phyloP scores from a whole-genome alignment of 371 early-diverging fungal species.

The Sporodiniella umbellata region DNA sequence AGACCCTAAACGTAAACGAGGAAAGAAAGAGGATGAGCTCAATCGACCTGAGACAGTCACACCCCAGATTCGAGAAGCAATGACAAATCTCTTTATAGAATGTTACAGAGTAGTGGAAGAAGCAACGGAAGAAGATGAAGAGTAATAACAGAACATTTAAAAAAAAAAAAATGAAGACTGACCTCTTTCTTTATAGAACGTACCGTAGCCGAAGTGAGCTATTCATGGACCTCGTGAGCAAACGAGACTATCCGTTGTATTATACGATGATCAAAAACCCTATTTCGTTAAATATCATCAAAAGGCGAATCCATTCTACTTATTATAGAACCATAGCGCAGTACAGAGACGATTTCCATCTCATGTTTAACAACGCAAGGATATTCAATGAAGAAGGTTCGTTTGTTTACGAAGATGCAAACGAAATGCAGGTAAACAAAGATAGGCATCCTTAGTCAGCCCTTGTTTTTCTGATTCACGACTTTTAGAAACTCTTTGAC shows the following conservation, averaged over 20 bases:
- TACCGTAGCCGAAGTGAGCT: conserved; percentile 56
- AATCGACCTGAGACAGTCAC: conserved; percentile 38
- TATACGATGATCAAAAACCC: conserved; percentile 83
- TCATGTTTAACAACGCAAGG: conserved; percentile 82
- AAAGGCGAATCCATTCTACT: conserved; percentile 53
- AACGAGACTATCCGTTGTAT: conserved; percentile 79
- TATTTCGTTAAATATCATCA: conserved; percentile 74
- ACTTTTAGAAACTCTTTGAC: conserved; percentile 24
- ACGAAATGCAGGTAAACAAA: conserved; percentile 50
- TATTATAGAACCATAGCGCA: conserved; percentile 51
- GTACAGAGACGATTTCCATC: conserved; percentile 59
- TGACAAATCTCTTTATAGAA: conserved; percentile 46
- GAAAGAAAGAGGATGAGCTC: conserved; percentile 14
- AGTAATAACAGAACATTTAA: too few species aligned
- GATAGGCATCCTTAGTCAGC: too few species aligned
- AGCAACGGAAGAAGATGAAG: conserved; percentile 16
- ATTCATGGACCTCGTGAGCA: conserved; percentile 75
- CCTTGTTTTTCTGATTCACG: too few species aligned
- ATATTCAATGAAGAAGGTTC: conserved; percentile 79
- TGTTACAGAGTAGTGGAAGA: conserved; percentile 57
- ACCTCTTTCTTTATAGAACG: too few species aligned
- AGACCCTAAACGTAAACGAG: conserved; percentile 25
- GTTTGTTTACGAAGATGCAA: conserved; percentile 77
- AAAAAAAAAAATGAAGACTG: too few species aligned
- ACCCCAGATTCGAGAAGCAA: conserved; percentile 40